Conservation (phyloP, 306 rosid genomes). For the Quercus agrifolia region DNA sequence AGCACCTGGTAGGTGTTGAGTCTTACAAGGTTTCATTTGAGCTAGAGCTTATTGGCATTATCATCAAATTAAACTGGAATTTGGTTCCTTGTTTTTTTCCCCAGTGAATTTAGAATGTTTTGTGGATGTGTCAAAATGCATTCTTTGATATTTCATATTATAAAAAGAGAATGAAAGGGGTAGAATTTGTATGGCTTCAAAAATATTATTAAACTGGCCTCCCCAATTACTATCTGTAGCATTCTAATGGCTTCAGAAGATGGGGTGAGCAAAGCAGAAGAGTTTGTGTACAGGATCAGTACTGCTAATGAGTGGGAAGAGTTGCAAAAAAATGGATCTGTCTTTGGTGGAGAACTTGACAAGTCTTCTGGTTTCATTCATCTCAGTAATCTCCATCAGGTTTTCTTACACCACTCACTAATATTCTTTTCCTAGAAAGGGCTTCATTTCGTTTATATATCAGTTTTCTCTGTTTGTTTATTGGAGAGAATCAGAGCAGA, state of each 20-base stretch:
- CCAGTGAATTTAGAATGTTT: too few species aligned
- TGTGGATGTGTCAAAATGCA: too few species aligned
- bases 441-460: not conserved
- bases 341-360: slow-evolving; percentile 64
- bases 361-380: slow-evolving; percentile 70
- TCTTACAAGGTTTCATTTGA: too few species aligned
- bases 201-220: not conserved
- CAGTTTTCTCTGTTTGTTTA: not conserved
- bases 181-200: not conserved
- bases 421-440: not conserved
- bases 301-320: slow-evolving; percentile 62
- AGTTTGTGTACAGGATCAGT: slow-evolving; percentile 74
- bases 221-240: not conserved
- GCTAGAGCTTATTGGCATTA: too few species aligned
- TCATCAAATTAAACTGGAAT: too few species aligned
- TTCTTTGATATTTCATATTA: too few species aligned
- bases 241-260: slow-evolving; percentile 26
- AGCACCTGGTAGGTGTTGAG: too few species aligned
- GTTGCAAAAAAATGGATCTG: slow-evolving; percentile 48
- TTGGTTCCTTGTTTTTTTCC: too few species aligned
- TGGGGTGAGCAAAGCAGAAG: slow-evolving; percentile 8
- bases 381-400: slow-evolving; percentile 82
- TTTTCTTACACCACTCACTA: slow-evolving; percentile 10
- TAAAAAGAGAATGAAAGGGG: too few species aligned
- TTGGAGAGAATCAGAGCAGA: not conserved